Conservation (phyloP, 1,284 basidiomycete species). For the Ganoderma sp. region DNA sequence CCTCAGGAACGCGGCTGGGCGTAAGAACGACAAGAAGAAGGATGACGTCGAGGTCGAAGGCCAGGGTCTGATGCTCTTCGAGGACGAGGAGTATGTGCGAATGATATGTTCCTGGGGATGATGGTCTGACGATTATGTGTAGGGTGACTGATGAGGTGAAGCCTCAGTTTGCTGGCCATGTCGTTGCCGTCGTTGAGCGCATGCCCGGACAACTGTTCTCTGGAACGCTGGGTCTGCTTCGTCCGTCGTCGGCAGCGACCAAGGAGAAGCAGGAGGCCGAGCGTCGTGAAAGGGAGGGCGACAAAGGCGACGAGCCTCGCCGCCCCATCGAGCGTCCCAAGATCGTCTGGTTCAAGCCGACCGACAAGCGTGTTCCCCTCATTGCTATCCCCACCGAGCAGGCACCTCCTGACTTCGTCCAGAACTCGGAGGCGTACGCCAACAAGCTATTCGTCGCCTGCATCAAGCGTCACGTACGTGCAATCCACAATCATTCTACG, state of each 20-base stretch:
- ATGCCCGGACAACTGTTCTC: constrained; percentile 99
- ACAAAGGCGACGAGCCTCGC: constrained; percentile 81
- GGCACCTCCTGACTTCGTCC: constrained; percentile 95
- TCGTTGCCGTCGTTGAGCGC: constrained; percentile 97
- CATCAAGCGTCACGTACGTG: constrained; percentile 91
- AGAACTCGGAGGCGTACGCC: constrained; percentile 90
- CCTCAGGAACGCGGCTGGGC: constrained; percentile 71
- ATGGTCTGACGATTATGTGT: constrained; percentile 29
- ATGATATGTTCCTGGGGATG: constrained; percentile 12
- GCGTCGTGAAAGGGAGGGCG: constrained; percentile 93
- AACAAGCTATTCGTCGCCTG: constrained; percentile 96
- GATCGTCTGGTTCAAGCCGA: constrained; percentile 99
- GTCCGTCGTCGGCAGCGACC: constrained; percentile 96
- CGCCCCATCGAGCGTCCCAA: constrained; percentile 90
- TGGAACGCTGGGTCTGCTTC: constrained; percentile 92
- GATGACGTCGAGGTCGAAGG: constrained; percentile 99
- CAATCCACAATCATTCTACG: constrained; percentile 11
- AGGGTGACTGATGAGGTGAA: constrained; percentile 97
- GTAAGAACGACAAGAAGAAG: constrained; percentile 99
- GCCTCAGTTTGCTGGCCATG: constrained; percentile 95
- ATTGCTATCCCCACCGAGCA: constrained; percentile 99
- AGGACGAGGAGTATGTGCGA: constrained; percentile 87
- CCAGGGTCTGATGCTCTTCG: constrained; percentile 94
- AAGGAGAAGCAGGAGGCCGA: constrained; percentile 99
- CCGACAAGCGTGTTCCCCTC: constrained; percentile 97